phyloP scores from a whole-genome alignment of 2,329 filamentous ascomycete species.

The Laburnicola sp. region DNA sequence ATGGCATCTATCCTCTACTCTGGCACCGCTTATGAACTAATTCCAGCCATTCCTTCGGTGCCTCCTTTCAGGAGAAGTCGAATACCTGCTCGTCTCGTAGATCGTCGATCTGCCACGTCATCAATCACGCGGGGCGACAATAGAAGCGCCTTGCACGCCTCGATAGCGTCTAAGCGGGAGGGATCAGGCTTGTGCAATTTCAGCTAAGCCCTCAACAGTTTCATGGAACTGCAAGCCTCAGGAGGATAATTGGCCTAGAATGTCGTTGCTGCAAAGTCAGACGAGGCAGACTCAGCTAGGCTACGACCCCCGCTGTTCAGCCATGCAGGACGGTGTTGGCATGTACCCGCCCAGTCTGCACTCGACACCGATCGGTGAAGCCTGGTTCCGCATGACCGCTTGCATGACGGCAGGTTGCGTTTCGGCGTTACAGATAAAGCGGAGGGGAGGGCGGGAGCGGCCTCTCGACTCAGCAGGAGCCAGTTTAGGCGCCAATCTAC shows the following conservation, averaged over 20 bases:
- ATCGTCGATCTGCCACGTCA: conserved; percentile 16
- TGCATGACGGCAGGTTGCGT: conserved; percentile 16
- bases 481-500: conserved; percentile 12
- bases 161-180: conserved; percentile 11
- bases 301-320: conserved; percentile 8
- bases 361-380: conserved; percentile 5
- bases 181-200: conserved; percentile 3
- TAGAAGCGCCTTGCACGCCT: background rate
- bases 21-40: conserved; percentile 1
- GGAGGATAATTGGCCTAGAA: background rate
- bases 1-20: conserved; percentile 4
- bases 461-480: conserved; percentile 8
- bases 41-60: background rate
- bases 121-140: conserved; percentile 8
- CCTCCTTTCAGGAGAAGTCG: background rate
- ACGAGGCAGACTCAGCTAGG: conserved; percentile 11
- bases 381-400: conserved; percentile 13
- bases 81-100: background rate
- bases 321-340: background rate
- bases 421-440: conserved; percentile 9
- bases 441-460: background rate
- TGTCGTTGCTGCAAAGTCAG: background rate
- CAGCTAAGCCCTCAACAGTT: background rate
- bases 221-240: background rate
- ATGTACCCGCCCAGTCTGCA: no score